phyloP scores from a whole-genome alignment of 768 basidiomycete genomes.

The Leucocoprinus birnbaumii region DNA sequence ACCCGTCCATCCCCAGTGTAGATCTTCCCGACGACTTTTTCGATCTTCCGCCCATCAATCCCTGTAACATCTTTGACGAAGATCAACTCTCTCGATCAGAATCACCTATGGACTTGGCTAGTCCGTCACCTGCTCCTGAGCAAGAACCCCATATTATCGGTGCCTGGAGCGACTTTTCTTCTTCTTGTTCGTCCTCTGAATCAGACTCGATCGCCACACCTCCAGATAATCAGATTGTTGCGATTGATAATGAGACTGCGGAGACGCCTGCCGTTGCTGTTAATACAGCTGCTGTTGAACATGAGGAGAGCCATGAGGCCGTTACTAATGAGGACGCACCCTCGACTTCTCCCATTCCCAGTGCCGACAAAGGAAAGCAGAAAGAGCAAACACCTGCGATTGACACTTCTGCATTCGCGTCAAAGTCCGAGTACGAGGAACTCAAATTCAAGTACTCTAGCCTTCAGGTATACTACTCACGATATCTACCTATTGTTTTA shows the following conservation, averaged over 20 bases:
- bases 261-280: not conserved
- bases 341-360: not conserved
- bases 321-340: not conserved
- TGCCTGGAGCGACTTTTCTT: conserved; percentile 39
- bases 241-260: not conserved
- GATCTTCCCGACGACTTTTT: not conserved
- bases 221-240: not conserved
- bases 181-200: conserved; percentile 25
- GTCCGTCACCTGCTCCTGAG: conserved; percentile 29
- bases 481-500: conserved; percentile 2
- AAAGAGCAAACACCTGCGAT: conserved; percentile 4
- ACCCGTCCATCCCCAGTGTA: conserved; percentile 1
- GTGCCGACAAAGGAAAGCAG: conserved; percentile 2
- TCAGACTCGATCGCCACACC: not conserved
- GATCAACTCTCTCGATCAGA: conserved; percentile 31
- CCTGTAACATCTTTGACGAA: not conserved
- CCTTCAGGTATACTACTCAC: conserved; percentile 18
- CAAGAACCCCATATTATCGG: conserved; percentile 38
- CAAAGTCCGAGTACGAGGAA: conserved; percentile 8
- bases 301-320: conserved; percentile 3
- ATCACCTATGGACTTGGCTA: conserved; percentile 48
- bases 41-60: conserved; percentile 1
- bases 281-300: not conserved
- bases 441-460: conserved; percentile 13
- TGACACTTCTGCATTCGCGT: conserved; percentile 4